Base-by-base conservation (phyloP, 2,329 filamentous ascomycete species). In the Sphaerulina vaccinii region DNA sequence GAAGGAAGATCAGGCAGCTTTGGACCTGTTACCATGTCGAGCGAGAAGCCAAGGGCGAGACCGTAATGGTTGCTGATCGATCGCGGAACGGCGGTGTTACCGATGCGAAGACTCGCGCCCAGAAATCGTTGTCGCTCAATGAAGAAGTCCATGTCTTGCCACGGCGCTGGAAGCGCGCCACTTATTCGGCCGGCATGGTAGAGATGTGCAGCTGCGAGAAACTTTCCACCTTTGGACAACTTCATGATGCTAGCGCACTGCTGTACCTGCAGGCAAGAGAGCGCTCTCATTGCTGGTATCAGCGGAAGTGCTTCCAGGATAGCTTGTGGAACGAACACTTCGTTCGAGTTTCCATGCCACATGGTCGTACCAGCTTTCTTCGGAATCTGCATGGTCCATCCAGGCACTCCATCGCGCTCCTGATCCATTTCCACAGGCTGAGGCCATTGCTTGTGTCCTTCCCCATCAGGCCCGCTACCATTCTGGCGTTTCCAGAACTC, bases 191-290 rank as follows among this genome's bases (percentile, higher is more conserved):
- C 40, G 16, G 40, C 40, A 16, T 43, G 21, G 23, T 43, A 43
- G 22, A 43, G 40, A 43, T 43, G 23, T 7, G 9, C 40, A 27
- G 40, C 40, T 10, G 40, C 24, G n/a, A 43, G 40, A 16, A 29
- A 11, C 2, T 24, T 11, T 3, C 22, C 23, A 3, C 29, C 5
- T 11, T 24, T 2, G 21, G 40, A 43, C 23, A 43, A 4, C 0
- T 27, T 10, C 3, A 18, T 23, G 23, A 43, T 43, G n/a, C 3
- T 43, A 23, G 1, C 29, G 40, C 5, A 24, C 22, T 19, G 21
- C 40, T 10, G 3, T 11, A 16, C 27, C 3, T 29, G 18, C n/a
- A 24, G 24, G 40, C 8, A 1, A 43, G 40, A n/a, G 23, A 15
- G 18, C 1, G 40, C 21, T n/a, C n/a, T n/a, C n/a, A n/a, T n/a